Conservation (phyloP, 768 basidiomycete species). For the Leccinum subgranulosum region DNA sequence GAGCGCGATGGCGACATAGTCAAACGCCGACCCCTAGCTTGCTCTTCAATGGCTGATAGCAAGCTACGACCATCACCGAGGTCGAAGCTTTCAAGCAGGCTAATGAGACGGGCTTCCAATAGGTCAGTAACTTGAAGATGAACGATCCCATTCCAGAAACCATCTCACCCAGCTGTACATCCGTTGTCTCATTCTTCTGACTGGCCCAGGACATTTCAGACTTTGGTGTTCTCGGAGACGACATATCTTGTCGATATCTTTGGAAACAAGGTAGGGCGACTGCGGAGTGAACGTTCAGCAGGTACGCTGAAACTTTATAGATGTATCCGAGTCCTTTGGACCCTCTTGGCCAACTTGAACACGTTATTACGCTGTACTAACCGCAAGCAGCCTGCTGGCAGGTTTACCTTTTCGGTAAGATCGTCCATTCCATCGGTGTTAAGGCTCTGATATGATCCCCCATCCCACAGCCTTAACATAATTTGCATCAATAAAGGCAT, state of each 20-base stretch:
- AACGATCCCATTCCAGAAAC: not conserved
- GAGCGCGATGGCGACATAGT: not conserved
- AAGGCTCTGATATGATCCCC: too few relatives aligned
- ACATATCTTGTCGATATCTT: too few relatives aligned
- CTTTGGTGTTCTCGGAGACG: too few relatives aligned
- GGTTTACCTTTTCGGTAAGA: too few relatives aligned
- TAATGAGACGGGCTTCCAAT: not conserved
- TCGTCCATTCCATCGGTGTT: too few relatives aligned
- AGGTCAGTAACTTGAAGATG: not conserved
- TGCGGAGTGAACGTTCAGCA: not conserved
- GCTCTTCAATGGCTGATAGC: not conserved
- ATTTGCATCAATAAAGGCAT: too few relatives aligned
- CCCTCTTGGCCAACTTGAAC: too few relatives aligned
- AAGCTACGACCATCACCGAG: not conserved
- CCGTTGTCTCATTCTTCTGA: not conserved
- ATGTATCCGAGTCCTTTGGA: not conserved
- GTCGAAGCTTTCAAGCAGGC: not conserved
- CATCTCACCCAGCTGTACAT: not conserved
- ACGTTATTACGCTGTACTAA: too few relatives aligned
- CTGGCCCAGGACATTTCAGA: too few relatives aligned
- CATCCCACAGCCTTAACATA: too few relatives aligned
- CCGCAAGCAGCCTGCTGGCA: too few relatives aligned
- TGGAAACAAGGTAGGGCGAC: too few relatives aligned
- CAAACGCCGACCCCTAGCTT: not conserved
- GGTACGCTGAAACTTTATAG: not conserved